phyloP scores from a whole-genome alignment of 2,329 filamentous ascomycete species.

The Fusarium tjaetaba region DNA sequence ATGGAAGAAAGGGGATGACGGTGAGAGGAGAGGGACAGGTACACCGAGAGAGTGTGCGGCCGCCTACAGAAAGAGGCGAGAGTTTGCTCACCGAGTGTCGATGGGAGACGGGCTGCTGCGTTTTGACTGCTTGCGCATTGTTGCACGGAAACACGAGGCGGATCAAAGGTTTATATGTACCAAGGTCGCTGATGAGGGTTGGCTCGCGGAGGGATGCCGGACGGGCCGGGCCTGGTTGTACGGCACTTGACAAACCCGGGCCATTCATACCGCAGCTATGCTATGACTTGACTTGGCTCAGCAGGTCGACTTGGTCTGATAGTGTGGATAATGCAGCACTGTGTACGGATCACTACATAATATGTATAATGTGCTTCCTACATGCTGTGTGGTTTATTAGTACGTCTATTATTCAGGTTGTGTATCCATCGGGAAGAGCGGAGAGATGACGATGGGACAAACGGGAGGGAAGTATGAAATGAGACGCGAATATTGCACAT shows the following conservation, averaged over 20 bases:
- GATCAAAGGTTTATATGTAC: conserved; percentile 33
- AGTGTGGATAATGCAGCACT: neutral
- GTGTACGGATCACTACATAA: neutral
- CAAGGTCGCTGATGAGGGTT: neutral
- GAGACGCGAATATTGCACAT: conserved; percentile 19
- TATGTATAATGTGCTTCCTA: neutral
- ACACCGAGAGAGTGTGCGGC: conserved; percentile 5
- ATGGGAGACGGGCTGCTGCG: conserved; percentile 19
- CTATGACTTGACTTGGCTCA: neutral
- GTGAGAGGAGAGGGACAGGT: conserved; percentile 1
- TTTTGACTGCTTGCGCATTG: conserved; percentile 24
- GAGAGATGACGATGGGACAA: neutral
- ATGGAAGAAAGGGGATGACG: conserved; percentile 2
- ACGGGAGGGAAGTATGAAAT: neutral
- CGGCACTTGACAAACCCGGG: conserved; percentile 1
- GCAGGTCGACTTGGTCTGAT: neutral
- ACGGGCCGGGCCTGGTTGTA: conserved; percentile 33
- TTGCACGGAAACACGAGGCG: conserved; percentile 17
- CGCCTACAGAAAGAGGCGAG: conserved; percentile 32
- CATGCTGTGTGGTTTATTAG: neutral
- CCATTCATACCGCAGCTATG: neutral
- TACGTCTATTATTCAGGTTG: neutral
- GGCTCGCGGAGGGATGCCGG: conserved; percentile 20
- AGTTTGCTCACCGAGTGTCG: conserved; percentile 30
- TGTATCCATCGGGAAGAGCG: conserved; percentile 10